Evolutionary conservation across 2,329 filamentous ascomycete genomes (phyloP).

Genomic region (Aspergillus calidoustus): DNA sequence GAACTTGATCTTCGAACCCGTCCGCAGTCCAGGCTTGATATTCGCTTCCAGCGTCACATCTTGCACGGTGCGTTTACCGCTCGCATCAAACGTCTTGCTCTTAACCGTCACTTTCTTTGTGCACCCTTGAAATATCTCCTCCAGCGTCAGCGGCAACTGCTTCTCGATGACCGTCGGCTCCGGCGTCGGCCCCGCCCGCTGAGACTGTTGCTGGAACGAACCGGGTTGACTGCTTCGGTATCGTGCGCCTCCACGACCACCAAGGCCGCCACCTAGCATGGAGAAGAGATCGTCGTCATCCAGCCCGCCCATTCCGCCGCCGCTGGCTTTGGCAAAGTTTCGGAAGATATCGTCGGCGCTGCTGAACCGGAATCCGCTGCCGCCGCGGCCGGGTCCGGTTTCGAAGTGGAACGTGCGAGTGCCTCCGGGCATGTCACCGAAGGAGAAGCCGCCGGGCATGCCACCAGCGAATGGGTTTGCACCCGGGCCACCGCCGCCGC

Average conservation of each 20-base stretch:
- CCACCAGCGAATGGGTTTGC: constrained; percentile 65
- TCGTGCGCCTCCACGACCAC: constrained; percentile 50
- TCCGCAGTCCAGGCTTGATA: constrained; percentile 94
- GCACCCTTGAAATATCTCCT: constrained; percentile 84
- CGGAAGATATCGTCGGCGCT: constrained; percentile 83
- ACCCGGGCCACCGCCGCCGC: constrained; percentile 59
- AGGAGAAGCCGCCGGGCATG: constrained; percentile 58
- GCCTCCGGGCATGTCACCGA: constrained; percentile 57
- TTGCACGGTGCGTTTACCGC: constrained; percentile 81
- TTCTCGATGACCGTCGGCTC: constrained; percentile 92
- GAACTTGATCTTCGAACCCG: constrained; percentile 98
- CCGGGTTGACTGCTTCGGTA: constrained; percentile 35
- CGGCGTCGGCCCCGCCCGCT: constrained; percentile 60
- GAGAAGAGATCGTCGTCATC: constrained; percentile 64
- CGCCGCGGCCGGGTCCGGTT: constrained; percentile 57
- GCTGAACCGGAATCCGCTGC: constrained; percentile 79
- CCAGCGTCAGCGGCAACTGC: constrained; percentile 76
- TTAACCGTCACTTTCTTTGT: constrained; percentile 99
- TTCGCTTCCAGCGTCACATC: constrained; percentile 93
- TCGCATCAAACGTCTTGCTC: constrained; percentile 86
- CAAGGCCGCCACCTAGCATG: constrained; percentile 46
- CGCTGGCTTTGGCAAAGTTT: constrained; percentile 72
- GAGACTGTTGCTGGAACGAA: constrained; percentile 32
- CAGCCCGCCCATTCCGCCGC: constrained; percentile 53
- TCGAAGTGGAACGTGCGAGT: constrained; percentile 53